Evolutionary conservation across 176 grass and related monocot species (phyloP), one percentile per base, ranked within the genome.

Genomic region (Oryza punctata): DNA sequence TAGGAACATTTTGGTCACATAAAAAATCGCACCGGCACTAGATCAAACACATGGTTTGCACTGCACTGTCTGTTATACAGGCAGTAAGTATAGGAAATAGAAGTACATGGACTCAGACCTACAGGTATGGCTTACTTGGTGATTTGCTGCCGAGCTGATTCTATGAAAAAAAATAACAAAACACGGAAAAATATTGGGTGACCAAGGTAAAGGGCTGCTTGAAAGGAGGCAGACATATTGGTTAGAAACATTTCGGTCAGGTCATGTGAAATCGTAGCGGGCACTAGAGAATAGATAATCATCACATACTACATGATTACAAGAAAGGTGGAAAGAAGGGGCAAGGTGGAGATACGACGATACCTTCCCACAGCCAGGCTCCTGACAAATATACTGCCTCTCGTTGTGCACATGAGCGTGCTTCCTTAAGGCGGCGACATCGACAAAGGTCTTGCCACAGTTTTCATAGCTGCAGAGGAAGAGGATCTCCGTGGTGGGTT

Each of bases 391-490:
- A 65, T 91, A 87, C 81, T 92, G 92, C 90, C 76, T 83, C 75
- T 94, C 90, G 12, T 84, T 85, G 33, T 97, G 95, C 57, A 89
- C 84, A 49, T 93, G 84, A 16, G 86, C 76, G 5, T 97, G 95
- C 87, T 97, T 94, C 68, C 84, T 87, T 11, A 94, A 84, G 1
- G 86, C 88, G 0, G 65, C 70, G 21, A 92, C 92, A n/a, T 97
- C 92, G 33, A 90, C 72, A 41, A 97, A 94, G 75, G 88, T 89
- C 67, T 87, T 97, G 30, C 95, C 95, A 3, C 92, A 94, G 47
- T 80, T 81, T 11, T 94, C 92, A 9, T 92, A 92, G 70, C 90
- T 97, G 77, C 95, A 97, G 72, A 97, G 92, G 75, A 92, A 97
- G 66, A 97, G 86, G 49, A 94, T 87, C 79, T 94, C 92, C 5